phyloP scores from a whole-genome alignment of 352 stramenopile genomes.

The Globisporangium paddicum region DNA sequence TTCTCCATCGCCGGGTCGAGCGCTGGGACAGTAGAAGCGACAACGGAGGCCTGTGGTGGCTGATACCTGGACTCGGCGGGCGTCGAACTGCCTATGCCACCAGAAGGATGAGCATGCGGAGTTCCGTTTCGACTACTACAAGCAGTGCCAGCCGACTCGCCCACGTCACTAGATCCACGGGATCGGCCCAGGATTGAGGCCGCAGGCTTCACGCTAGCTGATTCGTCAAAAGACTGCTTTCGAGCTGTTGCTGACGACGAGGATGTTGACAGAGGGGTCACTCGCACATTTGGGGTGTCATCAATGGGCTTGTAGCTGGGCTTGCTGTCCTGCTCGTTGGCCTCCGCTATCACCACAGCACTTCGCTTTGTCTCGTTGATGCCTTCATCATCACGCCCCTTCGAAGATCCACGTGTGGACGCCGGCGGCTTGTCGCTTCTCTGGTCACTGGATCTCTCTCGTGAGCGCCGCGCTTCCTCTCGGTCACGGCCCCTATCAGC shows the following conservation, averaged over 20 bases:
- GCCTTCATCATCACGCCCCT: neutral
- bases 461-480: neutral
- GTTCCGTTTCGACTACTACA: neutral
- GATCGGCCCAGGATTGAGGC: neutral
- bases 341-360: neutral
- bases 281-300: neutral
- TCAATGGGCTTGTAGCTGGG: neutral
- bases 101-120: neutral
- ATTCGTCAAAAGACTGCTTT: neutral
- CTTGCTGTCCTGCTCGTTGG: neutral
- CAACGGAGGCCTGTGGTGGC: neutral
- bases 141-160: neutral
- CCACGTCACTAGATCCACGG: neutral
- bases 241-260: neutral
- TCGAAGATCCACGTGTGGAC: neutral
- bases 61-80: neutral
- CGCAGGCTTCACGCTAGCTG: neutral
- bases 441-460: neutral
- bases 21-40: neutral
- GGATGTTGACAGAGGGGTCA: neutral
- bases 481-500: neutral
- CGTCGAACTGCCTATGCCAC: neutral
- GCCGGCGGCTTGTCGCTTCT: neutral
- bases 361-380: neutral
- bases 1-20: conserved; percentile 34